Base-by-base conservation (phyloP, 2,329 filamentous ascomycete genomes). In the Apiospora koreana region DNA sequence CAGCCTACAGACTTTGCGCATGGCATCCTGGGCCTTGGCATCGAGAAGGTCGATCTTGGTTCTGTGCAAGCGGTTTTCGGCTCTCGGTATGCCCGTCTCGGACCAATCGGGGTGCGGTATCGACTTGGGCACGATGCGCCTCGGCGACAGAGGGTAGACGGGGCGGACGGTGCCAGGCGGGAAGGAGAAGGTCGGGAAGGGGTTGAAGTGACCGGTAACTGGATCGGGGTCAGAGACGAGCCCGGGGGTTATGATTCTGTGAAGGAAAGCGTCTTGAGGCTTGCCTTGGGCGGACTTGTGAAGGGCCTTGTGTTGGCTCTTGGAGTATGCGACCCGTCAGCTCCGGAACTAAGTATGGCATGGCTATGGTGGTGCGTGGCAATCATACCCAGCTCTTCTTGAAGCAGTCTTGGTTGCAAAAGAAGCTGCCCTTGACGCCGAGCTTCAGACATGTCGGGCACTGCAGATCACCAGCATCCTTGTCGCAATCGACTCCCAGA, bases 371-470 rank as follows among this genome's bases (percentile, higher is more conserved):
- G 21, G 58, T 28, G 43, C 25, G 42, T 28, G 10, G 28, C n/a
- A 50, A 41, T 70, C 73, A 38, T 31, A 74, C 83, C 92, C 92
- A 94, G 82, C 90, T 94, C 78, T 86, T 86, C 85, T 93, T 94
- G 83, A 94, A 94, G 83, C 92, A 94, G 76, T 94, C 92, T 81
- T 94, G 92, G 70, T 91, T 91, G 83, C 92, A 94, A 83, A 94
- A 94, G 82, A 87, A 93, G 80, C 90, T 92, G 75, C 93, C 89
- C 73, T 89, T 82, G 66, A 80, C 88, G 71, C 89, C 90, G 70
- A 91, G 81, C 81, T 93, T 93, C 74, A 93, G 85, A 79, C 92
- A 94, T 72, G 89, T 93, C 58, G 92, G 92, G 79, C 92, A 94
- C 79, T 94, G 91, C 62, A 94, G 81, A 70, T 85, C 84, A 68